Percentiles rank a stretch among this genome's conserved stretches.
Conservation (phyloP, 2,329 filamentous ascomycete species). For the Cadophora luteo-olivacea region DNA sequence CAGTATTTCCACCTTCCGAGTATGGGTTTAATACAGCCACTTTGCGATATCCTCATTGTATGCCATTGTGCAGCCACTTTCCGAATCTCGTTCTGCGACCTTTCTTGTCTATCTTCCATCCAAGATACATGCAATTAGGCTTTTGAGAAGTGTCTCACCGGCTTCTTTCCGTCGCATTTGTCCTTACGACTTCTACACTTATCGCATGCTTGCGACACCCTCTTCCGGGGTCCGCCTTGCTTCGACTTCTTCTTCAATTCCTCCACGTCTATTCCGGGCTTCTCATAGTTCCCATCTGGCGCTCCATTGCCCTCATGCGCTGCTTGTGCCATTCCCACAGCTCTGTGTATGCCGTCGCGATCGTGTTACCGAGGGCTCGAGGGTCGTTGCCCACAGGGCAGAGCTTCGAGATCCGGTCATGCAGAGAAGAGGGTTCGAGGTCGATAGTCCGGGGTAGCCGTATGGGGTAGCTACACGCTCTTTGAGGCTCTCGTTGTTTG, state of each 20-base stretch:
- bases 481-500: background rate
- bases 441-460: background rate
- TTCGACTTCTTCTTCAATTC: conserved; percentile 32
- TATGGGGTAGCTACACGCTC: background rate
- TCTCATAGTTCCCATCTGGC: conserved; percentile 23
- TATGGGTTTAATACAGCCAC: background rate
- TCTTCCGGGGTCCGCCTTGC: conserved; percentile 38
- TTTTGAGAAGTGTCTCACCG: conserved; percentile 42
- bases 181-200: conserved; percentile 61
- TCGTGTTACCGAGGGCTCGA: conserved; percentile 11
- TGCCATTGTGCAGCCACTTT: background rate
- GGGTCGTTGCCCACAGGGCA: conserved; percentile 25
- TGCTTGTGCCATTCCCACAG: conserved; percentile 25
- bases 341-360: conserved; percentile 2
- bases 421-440: conserved; percentile 2
- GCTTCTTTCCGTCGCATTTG: conserved; percentile 66
- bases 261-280: conserved; percentile 23
- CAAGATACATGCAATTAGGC: background rate
- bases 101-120: background rate
- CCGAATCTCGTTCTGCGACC: background rate
- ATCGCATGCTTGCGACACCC: conserved; percentile 60
- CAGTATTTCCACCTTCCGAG: background rate
- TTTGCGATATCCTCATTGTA: background rate
- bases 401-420: conserved; percentile 17
- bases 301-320: conserved; percentile 26